Conservation (phyloP, 176 grass and related monocot genomes). For the Oryza meyeriana region DNA sequence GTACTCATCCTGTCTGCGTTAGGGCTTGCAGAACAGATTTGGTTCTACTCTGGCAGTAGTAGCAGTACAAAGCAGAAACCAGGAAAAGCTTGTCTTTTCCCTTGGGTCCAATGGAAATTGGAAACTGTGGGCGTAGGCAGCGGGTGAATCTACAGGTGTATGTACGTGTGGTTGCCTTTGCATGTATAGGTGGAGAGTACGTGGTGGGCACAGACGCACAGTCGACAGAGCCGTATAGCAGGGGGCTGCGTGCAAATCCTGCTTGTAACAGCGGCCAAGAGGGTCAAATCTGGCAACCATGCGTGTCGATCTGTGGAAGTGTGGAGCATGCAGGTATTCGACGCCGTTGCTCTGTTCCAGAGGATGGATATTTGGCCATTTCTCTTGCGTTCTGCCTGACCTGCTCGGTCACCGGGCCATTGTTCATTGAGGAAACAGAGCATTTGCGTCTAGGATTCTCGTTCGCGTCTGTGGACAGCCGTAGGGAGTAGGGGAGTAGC, state of each 20-base stretch:
- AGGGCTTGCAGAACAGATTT: background rate
- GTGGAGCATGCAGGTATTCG: background rate
- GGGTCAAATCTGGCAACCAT: background rate
- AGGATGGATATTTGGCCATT: background rate
- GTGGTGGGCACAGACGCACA: background rate
- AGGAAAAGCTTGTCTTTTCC: background rate
- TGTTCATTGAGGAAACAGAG: background rate
- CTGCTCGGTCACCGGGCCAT: too few relatives aligned
- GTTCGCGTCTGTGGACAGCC: background rate
- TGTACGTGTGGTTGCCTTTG: background rate
- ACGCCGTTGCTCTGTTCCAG: background rate
- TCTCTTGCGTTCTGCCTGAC: too few relatives aligned
- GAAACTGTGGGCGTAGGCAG: slow-evolving; percentile 24
- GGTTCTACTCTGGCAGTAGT: background rate
- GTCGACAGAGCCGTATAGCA: background rate
- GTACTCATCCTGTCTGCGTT: background rate
- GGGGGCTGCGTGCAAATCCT: background rate
- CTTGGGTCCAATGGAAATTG: background rate
- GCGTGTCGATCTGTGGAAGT: background rate
- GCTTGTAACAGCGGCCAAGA: background rate
- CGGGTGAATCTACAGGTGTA: background rate
- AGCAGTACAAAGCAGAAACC: background rate
- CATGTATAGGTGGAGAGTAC: background rate
- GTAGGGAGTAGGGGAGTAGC: background rate
- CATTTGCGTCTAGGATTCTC: background rate